Percentiles rank a stretch among this genome's conserved stretches.
These are phyloP conservation scores for Komagataea norvegica DNA, from an alignment of 1,139 yeast genomes.

Conservation along the genomic window DNA sequence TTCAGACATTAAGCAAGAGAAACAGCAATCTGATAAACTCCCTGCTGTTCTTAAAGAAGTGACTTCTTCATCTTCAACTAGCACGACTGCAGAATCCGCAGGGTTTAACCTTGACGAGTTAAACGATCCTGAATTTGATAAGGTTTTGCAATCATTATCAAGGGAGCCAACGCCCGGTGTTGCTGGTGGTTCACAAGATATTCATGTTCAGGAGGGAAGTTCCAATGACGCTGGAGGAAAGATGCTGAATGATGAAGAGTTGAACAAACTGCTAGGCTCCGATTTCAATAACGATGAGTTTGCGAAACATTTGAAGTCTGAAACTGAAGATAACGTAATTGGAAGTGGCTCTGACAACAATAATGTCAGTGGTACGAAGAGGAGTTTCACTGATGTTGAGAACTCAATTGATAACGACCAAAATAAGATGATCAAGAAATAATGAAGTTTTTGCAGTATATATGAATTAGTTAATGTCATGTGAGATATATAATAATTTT, in stretches of 20 bases:
- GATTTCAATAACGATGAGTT: conserved; percentile 16
- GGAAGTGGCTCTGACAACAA: too few species aligned
- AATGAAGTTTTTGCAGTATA: conserved; percentile 5
- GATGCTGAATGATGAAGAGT: conserved; percentile 23
- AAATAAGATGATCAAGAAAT: conserved; percentile 15
- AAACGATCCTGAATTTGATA: conserved; percentile 25
- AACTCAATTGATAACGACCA: conserved; percentile 2
- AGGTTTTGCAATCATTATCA: conserved; percentile 24
- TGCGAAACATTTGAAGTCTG: neutral
- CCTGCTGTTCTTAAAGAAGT: neutral
- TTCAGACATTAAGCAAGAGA: too few species aligned
- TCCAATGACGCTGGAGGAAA: conserved; percentile 1
- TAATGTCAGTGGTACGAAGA: conserved; percentile 4
- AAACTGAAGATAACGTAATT: too few species aligned
- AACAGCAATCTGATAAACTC: too few species aligned
- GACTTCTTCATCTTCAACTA: neutral
- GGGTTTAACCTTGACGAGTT: conserved; percentile 16
- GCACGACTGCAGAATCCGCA: neutral
- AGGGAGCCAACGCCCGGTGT: conserved; percentile 25
- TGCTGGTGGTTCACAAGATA: conserved; percentile 13
- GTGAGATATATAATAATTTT: too few species aligned
- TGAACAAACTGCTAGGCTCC: conserved; percentile 21
- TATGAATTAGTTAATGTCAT: neutral
- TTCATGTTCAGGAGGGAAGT: too few species aligned
- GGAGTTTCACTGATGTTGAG: conserved; percentile 20